Percentiles rank a stretch among this genome's conserved stretches.
Evolutionary conservation across 2,329 filamentous ascomycete species (phyloP).

Genomic region (Diaporthe batatas): DNA sequence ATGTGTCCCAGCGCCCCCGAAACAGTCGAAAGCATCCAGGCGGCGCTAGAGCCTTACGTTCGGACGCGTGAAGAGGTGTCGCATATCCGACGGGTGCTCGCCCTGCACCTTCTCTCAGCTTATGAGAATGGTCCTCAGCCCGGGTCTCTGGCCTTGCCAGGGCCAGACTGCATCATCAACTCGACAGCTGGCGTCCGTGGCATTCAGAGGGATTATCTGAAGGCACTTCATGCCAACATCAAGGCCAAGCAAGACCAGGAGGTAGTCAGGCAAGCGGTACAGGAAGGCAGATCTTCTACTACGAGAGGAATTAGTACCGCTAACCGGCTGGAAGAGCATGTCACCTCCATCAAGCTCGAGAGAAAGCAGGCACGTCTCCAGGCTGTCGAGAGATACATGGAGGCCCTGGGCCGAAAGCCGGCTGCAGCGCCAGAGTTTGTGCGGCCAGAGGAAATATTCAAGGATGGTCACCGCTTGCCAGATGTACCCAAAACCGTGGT

Average conservation of each 20-base stretch:
- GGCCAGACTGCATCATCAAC: constrained; percentile 53
- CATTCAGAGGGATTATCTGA: constrained; percentile 67
- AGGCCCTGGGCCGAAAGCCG: constrained; percentile 64
- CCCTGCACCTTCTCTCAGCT: constrained; percentile 65
- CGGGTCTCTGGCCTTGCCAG: constrained; percentile 64
- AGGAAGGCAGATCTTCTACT: constrained; percentile 44
- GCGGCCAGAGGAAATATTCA: constrained; percentile 63
- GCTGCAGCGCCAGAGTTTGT: constrained; percentile 64
- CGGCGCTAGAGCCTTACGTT: constrained; percentile 64
- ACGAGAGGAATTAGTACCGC: constrained; percentile 24
- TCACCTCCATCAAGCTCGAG: constrained; percentile 64
- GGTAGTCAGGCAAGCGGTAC: constrained; percentile 48
- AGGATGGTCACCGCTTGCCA: constrained; percentile 59
- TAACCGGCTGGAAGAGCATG: constrained; percentile 61
- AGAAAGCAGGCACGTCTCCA: constrained; percentile 65
- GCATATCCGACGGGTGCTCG: constrained; percentile 68
- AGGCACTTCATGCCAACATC: constrained; percentile 65
- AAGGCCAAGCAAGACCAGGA: constrained; percentile 64
- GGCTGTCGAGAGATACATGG: constrained; percentile 65
- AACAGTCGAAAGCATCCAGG: constrained; percentile 55
- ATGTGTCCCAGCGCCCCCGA: constrained; percentile 51
- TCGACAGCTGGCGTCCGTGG: constrained; percentile 58
- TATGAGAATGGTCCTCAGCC: constrained; percentile 58
- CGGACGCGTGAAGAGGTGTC: constrained; percentile 69
- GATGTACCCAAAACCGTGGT: constrained; percentile 66